Conservation (phyloP, 768 basidiomycete genomes). For the Russula virescens region DNA sequence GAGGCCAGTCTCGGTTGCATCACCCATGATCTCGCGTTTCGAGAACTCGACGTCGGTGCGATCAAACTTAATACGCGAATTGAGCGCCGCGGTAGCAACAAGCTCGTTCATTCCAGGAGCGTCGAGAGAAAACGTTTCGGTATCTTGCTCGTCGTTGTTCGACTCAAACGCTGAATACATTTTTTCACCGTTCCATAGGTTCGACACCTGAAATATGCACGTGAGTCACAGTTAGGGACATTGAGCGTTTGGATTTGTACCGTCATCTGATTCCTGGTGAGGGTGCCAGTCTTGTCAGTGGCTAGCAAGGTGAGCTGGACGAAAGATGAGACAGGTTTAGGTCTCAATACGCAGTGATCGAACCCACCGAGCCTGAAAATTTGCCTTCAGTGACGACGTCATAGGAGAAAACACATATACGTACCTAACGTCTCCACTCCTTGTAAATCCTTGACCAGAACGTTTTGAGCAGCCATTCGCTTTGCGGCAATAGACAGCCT, state of each 20-base stretch:
- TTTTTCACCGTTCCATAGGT: constrained; percentile 55
- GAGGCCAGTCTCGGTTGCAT: constrained; percentile 72
- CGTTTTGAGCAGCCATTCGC: constrained; percentile 65
- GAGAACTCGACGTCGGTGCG: constrained; percentile 56
- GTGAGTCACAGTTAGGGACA: background rate
- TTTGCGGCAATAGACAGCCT: constrained; percentile 62
- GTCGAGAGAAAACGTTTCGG: constrained; percentile 43
- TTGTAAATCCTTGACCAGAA: constrained; percentile 69
- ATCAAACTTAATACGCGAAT: constrained; percentile 68
- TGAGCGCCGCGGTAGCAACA: constrained; percentile 57
- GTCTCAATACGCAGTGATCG: background rate
- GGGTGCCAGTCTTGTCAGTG: constrained; percentile 67
- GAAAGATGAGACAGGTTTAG: constrained; percentile 16
- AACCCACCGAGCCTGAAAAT: constrained; percentile 10
- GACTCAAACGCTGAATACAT: constrained; percentile 65
- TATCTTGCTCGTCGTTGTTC: constrained; percentile 59
- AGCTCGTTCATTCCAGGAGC: constrained; percentile 60
- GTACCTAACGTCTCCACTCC: constrained; percentile 63
- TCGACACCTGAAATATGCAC: constrained; percentile 41
- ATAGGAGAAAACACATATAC: background rate
- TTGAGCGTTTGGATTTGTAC: constrained; percentile 25
- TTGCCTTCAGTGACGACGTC: constrained; percentile 24
- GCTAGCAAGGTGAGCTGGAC: constrained; percentile 55
- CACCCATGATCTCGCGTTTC: constrained; percentile 56
- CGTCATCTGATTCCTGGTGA: constrained; percentile 71